Evolutionary conservation across 345 rosid genomes (phyloP).

Genomic region (Eucalyptus marginata): DNA sequence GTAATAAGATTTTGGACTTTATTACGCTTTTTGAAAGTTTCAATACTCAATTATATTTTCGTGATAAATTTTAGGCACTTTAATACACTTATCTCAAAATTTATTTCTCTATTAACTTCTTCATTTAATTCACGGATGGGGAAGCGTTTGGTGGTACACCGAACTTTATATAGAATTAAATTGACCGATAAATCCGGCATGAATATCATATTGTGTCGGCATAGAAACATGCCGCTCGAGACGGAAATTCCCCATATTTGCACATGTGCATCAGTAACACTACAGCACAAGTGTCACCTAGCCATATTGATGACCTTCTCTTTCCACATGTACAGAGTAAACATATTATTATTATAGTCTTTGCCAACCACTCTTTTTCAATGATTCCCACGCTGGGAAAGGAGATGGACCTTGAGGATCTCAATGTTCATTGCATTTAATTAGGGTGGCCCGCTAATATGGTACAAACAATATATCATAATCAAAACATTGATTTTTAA

Average conservation of each 20-base stretch:
- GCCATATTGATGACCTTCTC: neutral
- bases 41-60: too few relatives aligned
- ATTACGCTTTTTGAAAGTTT: too few relatives aligned
- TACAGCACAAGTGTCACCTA: neutral
- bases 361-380: neutral
- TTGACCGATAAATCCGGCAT: neutral
- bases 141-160: neutral
- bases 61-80: too few relatives aligned
- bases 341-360: too few relatives aligned
- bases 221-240: neutral
- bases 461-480: rapidly evolving
- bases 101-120: neutral
- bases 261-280: neutral
- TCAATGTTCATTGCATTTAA: neutral
- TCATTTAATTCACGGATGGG: neutral
- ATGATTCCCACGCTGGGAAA: neutral
- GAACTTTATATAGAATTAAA: neutral
- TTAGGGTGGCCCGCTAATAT: neutral
- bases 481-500: neutral
- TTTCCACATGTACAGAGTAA: neutral
- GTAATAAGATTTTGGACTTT: neutral
- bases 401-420: neutral
- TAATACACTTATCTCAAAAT: too few relatives aligned
- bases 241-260: neutral
- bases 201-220: neutral